A percentile compares a stretch with the other conserved stretches of the same genome.
Conservation (phyloP, 2,329 filamentous ascomycete genomes). For the Beauveria medogensis region DNA sequence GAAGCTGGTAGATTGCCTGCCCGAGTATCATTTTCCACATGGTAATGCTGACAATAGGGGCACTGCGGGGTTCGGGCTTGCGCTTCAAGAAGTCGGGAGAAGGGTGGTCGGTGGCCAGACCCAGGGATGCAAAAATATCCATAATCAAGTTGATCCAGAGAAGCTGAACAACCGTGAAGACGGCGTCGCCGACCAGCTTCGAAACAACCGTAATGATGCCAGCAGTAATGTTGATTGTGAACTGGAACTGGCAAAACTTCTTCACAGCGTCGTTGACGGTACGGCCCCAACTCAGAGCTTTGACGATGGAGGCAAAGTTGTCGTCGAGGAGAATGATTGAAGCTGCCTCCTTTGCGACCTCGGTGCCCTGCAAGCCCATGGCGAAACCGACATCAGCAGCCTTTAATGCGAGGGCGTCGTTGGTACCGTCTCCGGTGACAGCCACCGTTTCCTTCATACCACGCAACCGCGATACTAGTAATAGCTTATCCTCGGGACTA, state of each 20-base stretch:
- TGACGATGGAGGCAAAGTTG: slow-evolving; percentile 57
- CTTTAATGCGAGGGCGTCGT: slow-evolving; percentile 58
- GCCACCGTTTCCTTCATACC: slow-evolving; percentile 59
- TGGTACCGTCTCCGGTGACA: slow-evolving; percentile 59
- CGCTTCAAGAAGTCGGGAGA: slow-evolving; percentile 25
- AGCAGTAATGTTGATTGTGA: slow-evolving; percentile 56
- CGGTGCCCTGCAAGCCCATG: slow-evolving; percentile 59
- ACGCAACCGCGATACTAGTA: slow-evolving; percentile 55
- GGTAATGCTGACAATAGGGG: slow-evolving; percentile 49
- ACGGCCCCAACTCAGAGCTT: slow-evolving; percentile 53
- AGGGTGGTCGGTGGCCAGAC: slow-evolving; percentile 33
- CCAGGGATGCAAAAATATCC: slow-evolving; percentile 50
- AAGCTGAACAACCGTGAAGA: slow-evolving; percentile 50
- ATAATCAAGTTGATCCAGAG: slow-evolving; percentile 56
- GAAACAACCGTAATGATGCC: slow-evolving; percentile 51
- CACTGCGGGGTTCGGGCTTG: slow-evolving; percentile 21
- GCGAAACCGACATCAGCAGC: slow-evolving; percentile 60
- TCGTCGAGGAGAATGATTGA: slow-evolving; percentile 56
- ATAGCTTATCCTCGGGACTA: slow-evolving; percentile 61
- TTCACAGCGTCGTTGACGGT: slow-evolving; percentile 56
- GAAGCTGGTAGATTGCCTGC: slow-evolving; percentile 64
- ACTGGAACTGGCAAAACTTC: slow-evolving; percentile 50
- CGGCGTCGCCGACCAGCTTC: slow-evolving; percentile 42
- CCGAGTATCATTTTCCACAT: slow-evolving; percentile 85
- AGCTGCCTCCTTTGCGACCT: slow-evolving; percentile 55